phyloP scores from a whole-genome alignment of 2,329 filamentous ascomycete genomes.

The Canariomyces notabilis region DNA sequence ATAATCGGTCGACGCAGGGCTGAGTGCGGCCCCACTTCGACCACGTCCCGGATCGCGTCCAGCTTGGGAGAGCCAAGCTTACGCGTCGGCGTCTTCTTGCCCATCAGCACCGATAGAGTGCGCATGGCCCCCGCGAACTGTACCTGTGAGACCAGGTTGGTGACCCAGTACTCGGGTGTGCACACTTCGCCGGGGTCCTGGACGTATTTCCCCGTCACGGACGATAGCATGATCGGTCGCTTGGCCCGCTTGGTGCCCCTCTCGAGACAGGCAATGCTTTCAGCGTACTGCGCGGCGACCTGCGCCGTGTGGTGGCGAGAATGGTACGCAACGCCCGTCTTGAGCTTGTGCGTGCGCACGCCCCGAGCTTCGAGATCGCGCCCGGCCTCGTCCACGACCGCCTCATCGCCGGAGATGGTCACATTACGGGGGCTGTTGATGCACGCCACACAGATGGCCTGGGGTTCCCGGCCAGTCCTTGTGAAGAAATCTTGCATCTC shows the following conservation, averaged over 20 bases:
- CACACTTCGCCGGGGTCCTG: background rate
- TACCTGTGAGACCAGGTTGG: slow-evolving; percentile 17
- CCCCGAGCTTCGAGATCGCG: background rate
- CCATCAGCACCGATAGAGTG: background rate
- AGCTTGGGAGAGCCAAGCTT: background rate
- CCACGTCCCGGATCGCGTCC: background rate
- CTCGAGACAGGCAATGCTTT: background rate
- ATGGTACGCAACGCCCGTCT: background rate
- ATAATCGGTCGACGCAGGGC: background rate
- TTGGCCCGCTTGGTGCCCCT: background rate
- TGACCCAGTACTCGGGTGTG: background rate
- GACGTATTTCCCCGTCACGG: background rate
- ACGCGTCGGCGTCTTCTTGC: background rate
- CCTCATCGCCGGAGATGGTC: background rate
- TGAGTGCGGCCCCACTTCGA: slow-evolving; percentile 1
- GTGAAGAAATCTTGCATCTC: background rate
- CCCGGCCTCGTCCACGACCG: background rate
- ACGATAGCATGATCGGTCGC: background rate
- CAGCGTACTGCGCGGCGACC: background rate
- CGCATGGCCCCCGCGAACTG: background rate
- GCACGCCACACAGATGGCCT: background rate
- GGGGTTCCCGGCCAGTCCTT: too few relatives aligned
- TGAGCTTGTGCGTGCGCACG: background rate
- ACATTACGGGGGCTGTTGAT: background rate
- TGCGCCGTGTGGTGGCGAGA: background rate